Base-by-base conservation (phyloP, 1,284 basidiomycete species). In the Puccinia novopanici region DNA sequence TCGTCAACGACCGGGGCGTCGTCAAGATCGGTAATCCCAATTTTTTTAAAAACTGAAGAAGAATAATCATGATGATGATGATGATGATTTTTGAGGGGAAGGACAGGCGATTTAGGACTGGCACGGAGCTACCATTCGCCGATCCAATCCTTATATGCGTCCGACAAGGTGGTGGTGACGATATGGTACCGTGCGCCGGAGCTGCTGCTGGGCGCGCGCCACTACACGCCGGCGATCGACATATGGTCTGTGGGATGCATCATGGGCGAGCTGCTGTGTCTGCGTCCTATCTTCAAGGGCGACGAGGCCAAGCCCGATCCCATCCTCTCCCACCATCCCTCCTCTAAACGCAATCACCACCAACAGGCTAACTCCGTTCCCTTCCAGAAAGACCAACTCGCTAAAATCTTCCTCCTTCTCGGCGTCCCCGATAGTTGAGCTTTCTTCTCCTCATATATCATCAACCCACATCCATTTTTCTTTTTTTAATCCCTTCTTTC, bases 101-200 rank as follows among this genome's bases (percentile, higher is more conserved):
- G 34, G 34, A 34, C 27, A 79, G 77, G 77, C 22, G 97, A 99
- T 86, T 88, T 99, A 0, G 97, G 97, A 48, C 89, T 99, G 9
- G 97, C 97, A 0, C 90, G 97, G 54, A 88, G 98, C 9, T 91
- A 92, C 74, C 90, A 92, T 82, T 90, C 92, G 78, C 77, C 77
- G 22, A 88, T 79, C 15, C 77, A 79, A 50, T 79, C 77, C 0
- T 45, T 79, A 40, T 79, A 79, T 42, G 70, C 77, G n/a, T 79
- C 77, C 9, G 77, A 79, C 45, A 79, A 79, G 27, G 77, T 99
- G 15, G 97, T 99, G 50, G 97, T 99, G 2, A 99, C 97, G 0
- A 98, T 99, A 84, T 99, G 96, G 96, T 99, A 99, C 84, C 92
- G 96, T 65, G 93, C 95, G 1, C 96, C 96, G 0, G 96, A 99